Conservation (phyloP, 1,139 yeast genomes). For the Ogataea hybrid region DNA sequence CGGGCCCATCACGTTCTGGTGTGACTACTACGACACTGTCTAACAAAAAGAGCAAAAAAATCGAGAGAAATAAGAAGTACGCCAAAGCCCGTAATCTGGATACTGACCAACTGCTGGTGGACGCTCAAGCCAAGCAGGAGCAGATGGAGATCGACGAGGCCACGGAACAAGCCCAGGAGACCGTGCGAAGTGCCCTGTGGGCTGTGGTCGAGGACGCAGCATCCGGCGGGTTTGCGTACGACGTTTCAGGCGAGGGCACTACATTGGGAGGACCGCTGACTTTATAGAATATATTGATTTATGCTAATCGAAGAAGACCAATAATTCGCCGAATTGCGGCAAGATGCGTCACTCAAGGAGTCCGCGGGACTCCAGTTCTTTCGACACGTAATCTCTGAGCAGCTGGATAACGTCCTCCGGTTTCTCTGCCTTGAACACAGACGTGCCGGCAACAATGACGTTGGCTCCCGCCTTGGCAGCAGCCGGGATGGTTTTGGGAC, state of each 20-base stretch:
- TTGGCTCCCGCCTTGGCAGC: constrained; percentile 97
- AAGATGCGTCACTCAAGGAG: constrained; percentile 15
- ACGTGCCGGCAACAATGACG: constrained; percentile 97
- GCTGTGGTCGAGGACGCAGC: constrained; percentile 57
- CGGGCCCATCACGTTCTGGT: constrained; percentile 35
- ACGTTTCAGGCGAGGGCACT: constrained; percentile 67
- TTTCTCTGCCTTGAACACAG: constrained; percentile 78
- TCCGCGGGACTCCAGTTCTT: constrained; percentile 26
- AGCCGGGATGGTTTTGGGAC: constrained; percentile 72
- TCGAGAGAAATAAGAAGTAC: constrained; percentile 76
- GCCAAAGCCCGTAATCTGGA: constrained; percentile 49
- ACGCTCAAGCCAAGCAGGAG: constrained; percentile 45
- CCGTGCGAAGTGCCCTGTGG: constrained; percentile 68
- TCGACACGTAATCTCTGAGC: constrained; percentile 60
- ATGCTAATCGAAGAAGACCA: constrained; percentile 1
- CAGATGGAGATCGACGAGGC: constrained; percentile 49
- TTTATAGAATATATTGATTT: constrained; percentile 1
- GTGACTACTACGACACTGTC: constrained; percentile 64
- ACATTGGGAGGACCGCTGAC: constrained; percentile 58
- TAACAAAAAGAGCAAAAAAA: constrained; percentile 78
- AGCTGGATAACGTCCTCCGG: constrained; percentile 70
- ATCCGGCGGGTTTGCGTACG: constrained; percentile 40
- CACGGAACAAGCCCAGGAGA: constrained; percentile 24
- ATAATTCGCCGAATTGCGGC: not conserved
- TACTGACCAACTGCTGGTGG: constrained; percentile 42